Evolutionary conservation across 768 basidiomycete genomes (phyloP), one percentile per base, ranked within the genome.

Genomic region (Russula lepida): DNA sequence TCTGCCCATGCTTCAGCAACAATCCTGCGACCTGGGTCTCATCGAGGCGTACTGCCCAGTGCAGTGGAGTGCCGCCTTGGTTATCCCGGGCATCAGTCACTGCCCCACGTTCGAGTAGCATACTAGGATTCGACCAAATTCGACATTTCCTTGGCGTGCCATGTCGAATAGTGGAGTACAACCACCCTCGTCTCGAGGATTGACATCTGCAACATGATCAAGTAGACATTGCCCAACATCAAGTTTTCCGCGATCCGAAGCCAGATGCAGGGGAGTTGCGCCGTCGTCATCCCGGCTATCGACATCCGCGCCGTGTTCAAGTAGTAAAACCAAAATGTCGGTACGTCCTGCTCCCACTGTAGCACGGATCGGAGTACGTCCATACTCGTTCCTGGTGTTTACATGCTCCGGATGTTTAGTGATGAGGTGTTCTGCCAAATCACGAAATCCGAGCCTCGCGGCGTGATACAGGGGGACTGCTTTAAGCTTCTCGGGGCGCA

Each of bases 41-140:
- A 19, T 3, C 19, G 19, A 0, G 2, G 0, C 1, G 0, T n/a
- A 41, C 41, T 41, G 41, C n/a, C 0, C 1, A 6, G 19, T n/a
- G 41, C 41, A 41, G n/a, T 9, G n/a, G 19, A 41, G 41, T 41
- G 6, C 17, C 3, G n/a, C 41, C 41, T 3, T 2, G 8, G 19
- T n/a, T 3, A 8, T 19, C 33, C 19, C n/a, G 41, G n/a, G 19
- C 41, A 41, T 41, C 41, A n/a, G 9, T 7, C n/a, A 3, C 8
- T 11, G 41, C 41, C 7, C 41, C 41, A n/a, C 41, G n/a, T n/a
- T 41, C 17, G 9, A 41, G 41, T n/a, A 41, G 19, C n/a, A 41
- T n/a, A 41, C 19, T n/a, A 41, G 19, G 8, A 41, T n/a, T 41
- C 19, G 41, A 41, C 3, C 41, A 9, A n/a, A 9, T 6, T 41